Percentiles rank a stretch among this genome's conserved stretches.
Conservation (phyloP, 768 basidiomycete species). For the Tylopilus rubrobrunneus region DNA sequence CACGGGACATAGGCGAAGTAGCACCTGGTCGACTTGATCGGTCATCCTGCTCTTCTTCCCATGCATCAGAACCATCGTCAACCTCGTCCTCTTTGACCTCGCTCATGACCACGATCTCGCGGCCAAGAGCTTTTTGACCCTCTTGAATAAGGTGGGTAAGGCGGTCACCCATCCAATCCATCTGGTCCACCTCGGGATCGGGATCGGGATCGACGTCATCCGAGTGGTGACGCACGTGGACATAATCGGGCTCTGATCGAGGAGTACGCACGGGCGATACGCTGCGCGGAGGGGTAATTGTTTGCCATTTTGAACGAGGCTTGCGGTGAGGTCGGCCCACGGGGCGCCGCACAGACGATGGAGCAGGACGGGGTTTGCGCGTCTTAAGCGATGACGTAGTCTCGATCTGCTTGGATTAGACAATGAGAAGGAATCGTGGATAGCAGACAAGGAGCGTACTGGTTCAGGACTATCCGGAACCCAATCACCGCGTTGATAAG, state of each 20-base stretch:
- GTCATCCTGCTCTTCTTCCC: constrained; percentile 61
- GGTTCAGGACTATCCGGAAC: constrained; percentile 28
- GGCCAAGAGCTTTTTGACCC: constrained; percentile 70
- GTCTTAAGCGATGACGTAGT: constrained; percentile 36
- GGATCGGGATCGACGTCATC: constrained; percentile 36
- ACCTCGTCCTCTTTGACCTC: constrained; percentile 71
- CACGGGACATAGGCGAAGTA: constrained; percentile 24
- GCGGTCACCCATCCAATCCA: constrained; percentile 80
- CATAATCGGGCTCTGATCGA: constrained; percentile 44
- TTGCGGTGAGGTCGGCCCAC: constrained; percentile 35
- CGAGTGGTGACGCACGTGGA: constrained; percentile 22
- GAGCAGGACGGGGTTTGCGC: constrained; percentile 35
- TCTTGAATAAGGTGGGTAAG: constrained; percentile 70
- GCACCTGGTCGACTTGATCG: background rate
- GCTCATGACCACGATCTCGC: constrained; percentile 77
- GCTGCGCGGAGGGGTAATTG: constrained; percentile 27
- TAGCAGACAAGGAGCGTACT: constrained; percentile 17
- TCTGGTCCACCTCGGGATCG: constrained; percentile 46
- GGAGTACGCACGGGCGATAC: constrained; percentile 26
- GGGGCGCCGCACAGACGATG: constrained; percentile 32
- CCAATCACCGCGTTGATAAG: constrained; percentile 63
- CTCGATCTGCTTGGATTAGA: constrained; percentile 30
- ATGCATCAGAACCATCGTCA: constrained; percentile 70
- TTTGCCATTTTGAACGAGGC: constrained; percentile 23
- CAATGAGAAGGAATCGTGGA: constrained; percentile 11